Percentiles rank a stretch among this genome's conserved stretches.
Conservation (phyloP, 106 monocot genomes). For the Amphibolis antarctica region DNA sequence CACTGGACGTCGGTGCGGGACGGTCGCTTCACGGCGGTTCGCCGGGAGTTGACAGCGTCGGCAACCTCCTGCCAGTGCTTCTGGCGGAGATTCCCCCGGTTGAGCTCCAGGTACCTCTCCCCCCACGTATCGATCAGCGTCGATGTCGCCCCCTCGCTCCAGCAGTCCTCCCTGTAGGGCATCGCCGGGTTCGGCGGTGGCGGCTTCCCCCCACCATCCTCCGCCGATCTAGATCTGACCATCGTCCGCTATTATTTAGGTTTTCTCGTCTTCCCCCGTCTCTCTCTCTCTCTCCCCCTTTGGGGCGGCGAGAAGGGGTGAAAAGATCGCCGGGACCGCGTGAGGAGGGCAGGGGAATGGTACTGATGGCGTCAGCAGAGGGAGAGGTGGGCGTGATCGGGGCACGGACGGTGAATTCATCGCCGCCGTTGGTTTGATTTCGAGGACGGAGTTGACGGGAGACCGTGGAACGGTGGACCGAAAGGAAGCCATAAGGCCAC, state of each 20-base stretch:
- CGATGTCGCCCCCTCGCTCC: slow-evolving; percentile 83
- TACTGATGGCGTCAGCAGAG: not conserved
- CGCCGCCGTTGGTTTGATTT: slow-evolving; percentile 2
- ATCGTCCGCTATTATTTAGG: too few relatives aligned
- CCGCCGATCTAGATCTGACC: not conserved
- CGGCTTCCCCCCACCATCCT: not conserved
- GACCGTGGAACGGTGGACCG: too few relatives aligned
- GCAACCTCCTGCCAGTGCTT: slow-evolving; percentile 91
- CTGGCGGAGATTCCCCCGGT: slow-evolving; percentile 74
- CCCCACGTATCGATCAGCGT: slow-evolving; percentile 70
- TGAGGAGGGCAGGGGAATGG: too few relatives aligned
- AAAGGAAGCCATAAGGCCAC: too few relatives aligned
- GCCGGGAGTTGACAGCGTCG: slow-evolving; percentile 63
- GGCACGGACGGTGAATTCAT: not conserved
- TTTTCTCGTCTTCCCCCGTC: too few relatives aligned
- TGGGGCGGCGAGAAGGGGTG: not conserved
- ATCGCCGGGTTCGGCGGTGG: slow-evolving; percentile 41
- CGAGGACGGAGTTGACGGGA: not conserved
- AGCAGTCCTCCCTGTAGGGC: slow-evolving; percentile 82
- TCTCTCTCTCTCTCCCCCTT: not conserved
- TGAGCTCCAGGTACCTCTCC: slow-evolving; percentile 64
- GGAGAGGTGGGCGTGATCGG: not conserved
- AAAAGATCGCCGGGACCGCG: not conserved
- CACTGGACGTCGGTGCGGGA: slow-evolving; percentile 72
- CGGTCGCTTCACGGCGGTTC: slow-evolving; percentile 33